Base-by-base conservation (phyloP, 148 eudicot species). In the Agrostemma githago region DNA sequence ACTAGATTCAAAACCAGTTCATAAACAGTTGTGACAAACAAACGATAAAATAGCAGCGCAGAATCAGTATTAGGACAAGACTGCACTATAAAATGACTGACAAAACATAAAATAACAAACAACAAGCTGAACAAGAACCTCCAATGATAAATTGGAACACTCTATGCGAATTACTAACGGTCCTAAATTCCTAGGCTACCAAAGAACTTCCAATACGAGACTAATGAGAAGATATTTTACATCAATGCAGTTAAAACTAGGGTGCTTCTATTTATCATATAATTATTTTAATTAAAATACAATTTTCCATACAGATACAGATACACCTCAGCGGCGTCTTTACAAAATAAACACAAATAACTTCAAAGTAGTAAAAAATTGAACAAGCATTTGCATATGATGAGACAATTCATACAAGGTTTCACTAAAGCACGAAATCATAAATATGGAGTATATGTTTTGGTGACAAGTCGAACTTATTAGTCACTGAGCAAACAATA, bases 51-150 rank as follows among this genome's bases (percentile, higher is more conserved):
- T 48, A 68, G 21, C 21, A 21, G n/a, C 40, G 16, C 39, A n/a
- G 70, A 46, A 66, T 43, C 34, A 43, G 43, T 66, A 46, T 20
- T 9, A 69, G 59, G 34, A 48, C 2, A 46, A 21, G 41, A 41
- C 72, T 69, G 51, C 53, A 66, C 12, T 41, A 11, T 69, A 20
- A 14, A 0, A 40, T 40, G 37, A 14, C n/a, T 69, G 38, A 48
- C 12, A 68, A 14, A 14, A 9, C 61, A 70, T 44, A 21, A 70
- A 26, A 51, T 12, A 60, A 70, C 61, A 70, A 70, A 70, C 72
- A 69, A 68, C 39, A 46, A 68, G 57, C 17, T 68, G 39, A 46
- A 68, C 8, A 46, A 19, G 72, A 61, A 26, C 42, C 72, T 51
- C 60, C 42, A 14, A 70, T 53, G 6, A 26, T 11, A 53, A 34